These are phyloP conservation scores for Ceratocystis colombiana DNA, from an alignment of 2,329 filamentous ascomycete species.

Conservation along the genomic window DNA sequence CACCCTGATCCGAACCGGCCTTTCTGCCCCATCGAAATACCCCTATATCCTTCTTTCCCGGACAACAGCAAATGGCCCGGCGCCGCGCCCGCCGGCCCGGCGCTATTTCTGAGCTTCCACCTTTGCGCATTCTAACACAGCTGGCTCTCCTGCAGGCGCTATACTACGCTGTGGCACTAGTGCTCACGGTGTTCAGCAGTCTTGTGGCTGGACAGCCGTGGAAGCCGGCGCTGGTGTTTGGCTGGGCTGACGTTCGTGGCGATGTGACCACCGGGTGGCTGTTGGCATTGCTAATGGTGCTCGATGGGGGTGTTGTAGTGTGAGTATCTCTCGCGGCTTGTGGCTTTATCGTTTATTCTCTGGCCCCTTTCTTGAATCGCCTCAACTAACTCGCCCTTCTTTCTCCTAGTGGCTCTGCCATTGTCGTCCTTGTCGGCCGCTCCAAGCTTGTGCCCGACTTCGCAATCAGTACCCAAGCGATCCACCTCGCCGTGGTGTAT, in stretches of 20 bases:
- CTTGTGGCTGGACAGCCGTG: slow-evolving; percentile 50
- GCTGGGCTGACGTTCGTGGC: slow-evolving; percentile 49
- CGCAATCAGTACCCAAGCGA: slow-evolving; percentile 73
- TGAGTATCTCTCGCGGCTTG: slow-evolving; percentile 29
- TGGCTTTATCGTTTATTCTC: neutral
- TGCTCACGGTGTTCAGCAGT: slow-evolving; percentile 48
- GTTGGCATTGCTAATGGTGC: slow-evolving; percentile 47
- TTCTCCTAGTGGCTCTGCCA: slow-evolving; percentile 59
- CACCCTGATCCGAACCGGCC: neutral
- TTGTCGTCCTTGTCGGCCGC: slow-evolving; percentile 72
- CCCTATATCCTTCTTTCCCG: neutral
- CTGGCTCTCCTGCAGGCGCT: slow-evolving; percentile 48
- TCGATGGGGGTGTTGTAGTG: slow-evolving; percentile 47
- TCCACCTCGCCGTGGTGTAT: slow-evolving; percentile 68
- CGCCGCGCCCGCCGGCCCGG: slow-evolving; percentile 50
- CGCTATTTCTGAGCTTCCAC: slow-evolving; percentile 51
- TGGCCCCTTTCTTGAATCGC: neutral
- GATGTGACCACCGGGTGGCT: slow-evolving; percentile 55
- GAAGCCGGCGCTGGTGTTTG: slow-evolving; percentile 45
- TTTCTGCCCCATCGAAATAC: neutral
- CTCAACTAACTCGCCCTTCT: neutral
- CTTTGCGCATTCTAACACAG: slow-evolving; percentile 49
- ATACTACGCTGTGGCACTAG: slow-evolving; percentile 44
- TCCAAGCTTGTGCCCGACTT: slow-evolving; percentile 95
- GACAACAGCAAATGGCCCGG: slow-evolving; percentile 39